These are phyloP conservation scores for Saccharomycopsis fodiens DNA, from an alignment of 805 yeast genomes.

Conservation along the genomic window DNA sequence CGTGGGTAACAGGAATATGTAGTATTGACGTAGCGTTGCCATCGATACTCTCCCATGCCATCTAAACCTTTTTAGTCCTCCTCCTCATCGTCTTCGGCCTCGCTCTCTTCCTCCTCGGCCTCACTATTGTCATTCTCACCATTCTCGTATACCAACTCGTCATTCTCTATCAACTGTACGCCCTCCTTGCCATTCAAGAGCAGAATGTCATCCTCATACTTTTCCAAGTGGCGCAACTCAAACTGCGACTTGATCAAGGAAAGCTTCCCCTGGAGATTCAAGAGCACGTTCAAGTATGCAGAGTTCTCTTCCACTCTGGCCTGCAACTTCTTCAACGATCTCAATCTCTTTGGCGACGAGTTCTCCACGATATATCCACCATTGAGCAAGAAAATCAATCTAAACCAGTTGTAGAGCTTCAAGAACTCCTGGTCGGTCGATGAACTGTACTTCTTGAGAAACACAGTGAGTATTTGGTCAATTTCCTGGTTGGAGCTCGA, in stretches of 20 bases:
- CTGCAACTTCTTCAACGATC: slow-evolving; percentile 13
- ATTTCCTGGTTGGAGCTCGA: slow-evolving; percentile 13
- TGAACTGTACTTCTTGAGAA: slow-evolving; percentile 6
- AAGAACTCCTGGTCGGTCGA: slow-evolving; percentile 3
- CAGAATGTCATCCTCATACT: slow-evolving; percentile 1
- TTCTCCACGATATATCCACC: slow-evolving; percentile 13
- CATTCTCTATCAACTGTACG: slow-evolving; percentile 19
- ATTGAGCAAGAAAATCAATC: slow-evolving; percentile 10
- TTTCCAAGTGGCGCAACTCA: slow-evolving; percentile 12
- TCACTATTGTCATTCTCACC: slow-evolving; percentile 13
- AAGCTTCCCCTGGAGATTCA: slow-evolving; percentile 19
- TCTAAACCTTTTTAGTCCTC: neutral
- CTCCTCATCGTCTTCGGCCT: neutral
- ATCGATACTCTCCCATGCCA: neutral
- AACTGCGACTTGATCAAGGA: slow-evolving; percentile 18
- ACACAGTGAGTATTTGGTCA: slow-evolving; percentile 6
- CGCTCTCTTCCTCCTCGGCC: slow-evolving; percentile 1
- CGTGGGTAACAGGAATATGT: no score
- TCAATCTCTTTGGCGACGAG: slow-evolving; percentile 5
- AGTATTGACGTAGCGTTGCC: no score
- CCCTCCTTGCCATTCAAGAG: slow-evolving; percentile 14
- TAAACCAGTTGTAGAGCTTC: slow-evolving; percentile 17
- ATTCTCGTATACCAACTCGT: slow-evolving; percentile 16
- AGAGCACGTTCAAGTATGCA: slow-evolving; percentile 7
- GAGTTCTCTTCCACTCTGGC: slow-evolving; percentile 3